Base-by-base conservation (phyloP, 2,329 filamentous ascomycete species). In the Calonectria crousiana region DNA sequence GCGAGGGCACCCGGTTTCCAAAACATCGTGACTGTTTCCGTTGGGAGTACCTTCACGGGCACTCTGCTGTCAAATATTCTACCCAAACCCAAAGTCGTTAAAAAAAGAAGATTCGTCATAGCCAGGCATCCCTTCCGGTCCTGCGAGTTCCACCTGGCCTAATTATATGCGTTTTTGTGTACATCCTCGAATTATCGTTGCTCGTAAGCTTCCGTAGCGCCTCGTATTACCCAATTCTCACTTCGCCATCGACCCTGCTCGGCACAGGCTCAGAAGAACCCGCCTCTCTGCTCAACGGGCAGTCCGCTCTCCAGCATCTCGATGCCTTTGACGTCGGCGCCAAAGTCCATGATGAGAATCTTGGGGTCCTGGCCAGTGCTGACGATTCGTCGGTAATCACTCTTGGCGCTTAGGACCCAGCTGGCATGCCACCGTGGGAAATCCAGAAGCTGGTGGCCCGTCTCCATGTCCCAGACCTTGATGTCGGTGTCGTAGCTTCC, bases 331-430 rank as follows among this genome's bases (percentile, higher is more conserved):
- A 93, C 86, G 53, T 87, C 88, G 23, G 89, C 88, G 36, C 92
- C 97, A 86, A 98, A 99, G 86, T 99, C 97, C 89, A 98, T 93
- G 74, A 99, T 94, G 73, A 98, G 87, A 67, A 97, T 95, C 82
- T 97, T 93, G 41, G 96, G 94, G 81, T 98, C 96, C 85, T 99
- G 97, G 65, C 96, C 97, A 0, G 96, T 98, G 80, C 95, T 97
- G 75, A 99, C 95, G 76, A 99, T 97, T 75, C 97, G 92, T 73
- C 96, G 90, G 84, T 98, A 98, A 83, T 99, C 96, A 76, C 95
- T 96, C 89, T 98, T 98, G 67, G 97, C 97, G 77, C 95, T 96
- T 73, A 99, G 87, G 81, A 99, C 97, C 97, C 97, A 99, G 85
- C 95, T 98, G 14, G 94, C 93, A 73, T 98, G 98, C 95, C 96